Percentiles rank a stretch among this genome's conserved stretches.
phyloP scores from a whole-genome alignment of 768 basidiomycete genomes.

The Termitomyces heimii region DNA sequence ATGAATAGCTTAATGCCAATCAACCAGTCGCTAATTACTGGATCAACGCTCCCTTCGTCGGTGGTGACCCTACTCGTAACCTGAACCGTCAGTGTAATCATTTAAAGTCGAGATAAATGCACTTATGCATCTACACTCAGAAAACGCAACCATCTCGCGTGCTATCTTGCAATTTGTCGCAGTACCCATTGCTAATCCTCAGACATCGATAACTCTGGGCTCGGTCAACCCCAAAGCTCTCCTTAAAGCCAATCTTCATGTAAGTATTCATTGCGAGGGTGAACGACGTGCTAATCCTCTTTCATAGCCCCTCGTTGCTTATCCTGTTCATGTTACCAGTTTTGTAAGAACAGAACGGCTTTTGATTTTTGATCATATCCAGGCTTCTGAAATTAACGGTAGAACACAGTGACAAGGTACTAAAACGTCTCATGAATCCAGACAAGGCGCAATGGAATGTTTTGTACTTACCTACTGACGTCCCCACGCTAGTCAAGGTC shows the following conservation, averaged over 20 bases:
- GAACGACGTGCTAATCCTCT: background rate
- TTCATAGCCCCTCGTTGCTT: constrained; percentile 1
- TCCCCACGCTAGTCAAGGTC: constrained; percentile 26
- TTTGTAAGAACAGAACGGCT: background rate
- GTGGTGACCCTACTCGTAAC: constrained; percentile 17
- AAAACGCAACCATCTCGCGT: constrained; percentile 24
- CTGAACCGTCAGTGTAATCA: constrained; percentile 13
- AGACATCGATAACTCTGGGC: constrained; percentile 17
- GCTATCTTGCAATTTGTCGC: constrained; percentile 31
- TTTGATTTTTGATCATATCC: background rate
- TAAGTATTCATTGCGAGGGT: background rate
- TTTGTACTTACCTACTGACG: constrained; percentile 22
- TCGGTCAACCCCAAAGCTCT: constrained; percentile 17
- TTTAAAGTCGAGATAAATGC: background rate
- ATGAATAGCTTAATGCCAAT: constrained; percentile 24
- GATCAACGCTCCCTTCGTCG: constrained; percentile 24
- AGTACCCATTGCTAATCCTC: constrained; percentile 23
- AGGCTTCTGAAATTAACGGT: constrained; percentile 19
- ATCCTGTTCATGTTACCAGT: background rate
- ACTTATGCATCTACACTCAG: constrained; percentile 5
- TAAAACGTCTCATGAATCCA: background rate
- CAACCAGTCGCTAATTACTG: constrained; percentile 38
- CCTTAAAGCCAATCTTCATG: constrained; percentile 19
- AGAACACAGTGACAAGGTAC: background rate
- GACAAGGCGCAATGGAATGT: constrained; percentile 22